These are phyloP conservation scores for Amborella trichopoda DNA, from an alignment of 164 flowering plant genomes.

Conservation along the genomic window DNA sequence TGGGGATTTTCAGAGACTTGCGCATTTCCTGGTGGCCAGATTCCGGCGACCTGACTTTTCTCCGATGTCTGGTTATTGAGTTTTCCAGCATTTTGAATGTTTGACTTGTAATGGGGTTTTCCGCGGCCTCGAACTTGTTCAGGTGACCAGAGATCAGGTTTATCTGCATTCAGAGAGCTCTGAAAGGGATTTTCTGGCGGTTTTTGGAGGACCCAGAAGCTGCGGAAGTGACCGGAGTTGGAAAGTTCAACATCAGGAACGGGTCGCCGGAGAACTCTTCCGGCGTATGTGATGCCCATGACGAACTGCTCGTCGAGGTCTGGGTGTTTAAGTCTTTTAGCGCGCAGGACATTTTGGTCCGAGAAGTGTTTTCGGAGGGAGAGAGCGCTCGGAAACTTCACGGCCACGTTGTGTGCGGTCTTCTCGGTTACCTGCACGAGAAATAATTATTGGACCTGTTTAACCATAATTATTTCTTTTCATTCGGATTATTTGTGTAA, in stretches of 20 bases:
- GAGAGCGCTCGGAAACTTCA: constrained; percentile 50
- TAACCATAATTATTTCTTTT: neutral
- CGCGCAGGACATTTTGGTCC: neutral
- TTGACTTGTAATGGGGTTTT: too few relatives aligned
- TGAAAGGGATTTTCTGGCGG: too few relatives aligned
- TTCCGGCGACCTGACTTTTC: too few relatives aligned
- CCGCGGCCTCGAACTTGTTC: too few relatives aligned
- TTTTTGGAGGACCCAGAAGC: constrained; percentile 64
- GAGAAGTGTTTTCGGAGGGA: constrained; percentile 36
- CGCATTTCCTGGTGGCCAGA: too few relatives aligned
- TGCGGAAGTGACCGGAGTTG: constrained; percentile 12
- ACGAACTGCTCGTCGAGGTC: constrained; percentile 48
- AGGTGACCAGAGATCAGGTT: too few relatives aligned
- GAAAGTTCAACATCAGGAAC: constrained; percentile 30
- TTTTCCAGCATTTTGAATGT: too few relatives aligned
- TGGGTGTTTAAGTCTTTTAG: constrained; percentile 22
- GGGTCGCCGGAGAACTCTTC: constrained; percentile 25
- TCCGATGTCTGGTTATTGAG: too few relatives aligned
- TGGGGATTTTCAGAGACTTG: too few relatives aligned
- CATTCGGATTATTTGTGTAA: too few relatives aligned
- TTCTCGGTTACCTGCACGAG: constrained; percentile 42
- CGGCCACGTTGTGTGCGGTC: constrained; percentile 24
- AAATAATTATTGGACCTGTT: neutral
- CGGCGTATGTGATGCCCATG: constrained; percentile 35
- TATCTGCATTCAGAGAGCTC: too few relatives aligned